phyloP scores from a whole-genome alignment of 2,329 filamentous ascomycete genomes.

The Fusarium sp. region DNA sequence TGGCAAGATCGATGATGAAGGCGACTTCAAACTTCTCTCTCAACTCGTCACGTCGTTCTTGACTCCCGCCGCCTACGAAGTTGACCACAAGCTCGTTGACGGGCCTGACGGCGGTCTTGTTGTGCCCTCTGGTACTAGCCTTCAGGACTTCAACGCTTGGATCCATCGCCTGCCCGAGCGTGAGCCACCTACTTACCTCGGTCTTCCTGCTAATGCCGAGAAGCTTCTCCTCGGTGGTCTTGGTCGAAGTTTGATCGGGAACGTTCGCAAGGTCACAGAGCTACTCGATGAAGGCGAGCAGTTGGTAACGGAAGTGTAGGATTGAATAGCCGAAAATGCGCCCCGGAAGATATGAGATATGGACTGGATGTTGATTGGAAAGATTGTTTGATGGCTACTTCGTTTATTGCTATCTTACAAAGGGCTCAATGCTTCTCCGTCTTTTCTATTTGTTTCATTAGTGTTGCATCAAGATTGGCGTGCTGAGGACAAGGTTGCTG shows the following conservation, averaged over 20 bases:
- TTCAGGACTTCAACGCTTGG: conserved; percentile 91
- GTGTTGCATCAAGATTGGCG: conserved; percentile 28
- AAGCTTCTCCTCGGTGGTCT: conserved; percentile 92
- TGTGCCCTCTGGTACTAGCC: conserved; percentile 82
- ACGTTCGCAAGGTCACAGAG: conserved; percentile 86
- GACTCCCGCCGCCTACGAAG: conserved; percentile 90
- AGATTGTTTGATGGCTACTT: neutral
- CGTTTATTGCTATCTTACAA: conserved; percentile 10
- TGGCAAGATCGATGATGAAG: conserved; percentile 94
- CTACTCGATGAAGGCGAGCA: conserved; percentile 95
- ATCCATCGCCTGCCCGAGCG: conserved; percentile 92
- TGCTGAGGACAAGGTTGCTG: conserved; percentile 4
- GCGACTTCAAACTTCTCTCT: conserved; percentile 80
- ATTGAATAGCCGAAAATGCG: neutral
- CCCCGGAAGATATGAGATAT: neutral
- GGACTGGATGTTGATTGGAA: neutral
- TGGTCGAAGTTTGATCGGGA: conserved; percentile 84
- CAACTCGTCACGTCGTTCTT: conserved; percentile 82
- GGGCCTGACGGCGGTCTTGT: conserved; percentile 72
- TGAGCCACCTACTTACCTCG: conserved; percentile 95
- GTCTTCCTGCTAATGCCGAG: conserved; percentile 94
- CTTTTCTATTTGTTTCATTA: conserved; percentile 24
- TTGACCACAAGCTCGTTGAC: conserved; percentile 89
- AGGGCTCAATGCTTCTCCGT: neutral
- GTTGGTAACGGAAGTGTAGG: conserved; percentile 75